Evolutionary conservation across 306 rosid species (phyloP), one percentile per base, ranked within the genome.

Genomic region (Cicer chorassanicum): DNA sequence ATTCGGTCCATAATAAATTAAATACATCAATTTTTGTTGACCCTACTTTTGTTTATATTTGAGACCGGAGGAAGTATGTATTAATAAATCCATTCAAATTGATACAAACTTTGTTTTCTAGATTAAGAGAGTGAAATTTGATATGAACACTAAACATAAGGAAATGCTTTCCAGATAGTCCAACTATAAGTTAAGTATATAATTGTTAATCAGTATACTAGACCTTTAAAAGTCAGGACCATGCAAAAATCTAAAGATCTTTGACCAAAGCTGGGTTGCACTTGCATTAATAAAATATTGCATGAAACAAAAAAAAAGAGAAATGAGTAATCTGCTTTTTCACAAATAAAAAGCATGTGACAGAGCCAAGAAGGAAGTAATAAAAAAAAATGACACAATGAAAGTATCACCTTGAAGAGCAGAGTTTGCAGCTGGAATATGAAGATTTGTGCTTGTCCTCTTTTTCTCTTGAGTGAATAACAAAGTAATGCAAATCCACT

Each of bases 321-420:
- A 48, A 49, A 49, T 14, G 55, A n/a, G 19, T 50, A 50, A n/a
- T 50, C 9, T n/a, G 6, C 7, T 50, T 50, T 14, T 70, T 46
- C 43, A 39, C 21, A 62, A 79, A 53, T 55, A 2, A 4, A 72
- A 69, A 36, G 36, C 36, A 15, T 63, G 6, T 19, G 53, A 59
- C 11, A 48, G 38, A 61, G 60, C 49, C 12, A 11, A 42, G 4
- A 5, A 8, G 14, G 41, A 62, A 74, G 80, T 19, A 45, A 62
- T n/a, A 43, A 54, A 63, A 74, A 3, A 3, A 68, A n/a, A 50
- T 50, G 19, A 50, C 13, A 49, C 48, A 44, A 21, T 67, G 29
- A 65, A 74, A 40, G 4, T 1, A 72, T 45, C 42, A 84, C 87
- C 87, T 80, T 77, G 50, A 57, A 65, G 18, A 24, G 75, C 56